These are phyloP conservation scores for Rubia yunnanensis DNA, from an alignment of 257 asterid genomes.

Conservation along the genomic window DNA sequence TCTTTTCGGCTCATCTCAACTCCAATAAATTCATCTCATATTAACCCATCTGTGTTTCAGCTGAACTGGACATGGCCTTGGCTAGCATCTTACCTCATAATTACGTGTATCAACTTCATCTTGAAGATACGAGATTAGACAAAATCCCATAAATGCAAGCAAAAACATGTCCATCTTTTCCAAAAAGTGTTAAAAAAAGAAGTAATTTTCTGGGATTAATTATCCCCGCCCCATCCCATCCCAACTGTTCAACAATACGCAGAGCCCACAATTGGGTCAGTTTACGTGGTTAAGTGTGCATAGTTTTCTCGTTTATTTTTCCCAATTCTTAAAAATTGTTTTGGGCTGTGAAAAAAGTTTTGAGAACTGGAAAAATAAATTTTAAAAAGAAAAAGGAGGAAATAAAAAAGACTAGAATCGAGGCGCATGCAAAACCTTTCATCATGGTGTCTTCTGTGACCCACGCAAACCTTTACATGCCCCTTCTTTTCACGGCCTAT, in stretches of 20 bases:
- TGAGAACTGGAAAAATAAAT: neutral
- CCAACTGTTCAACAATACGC: no score
- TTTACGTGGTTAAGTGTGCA: slow-evolving; percentile 10
- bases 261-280: neutral
- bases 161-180: neutral
- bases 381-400: neutral
- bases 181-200: neutral
- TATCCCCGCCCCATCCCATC: neutral
- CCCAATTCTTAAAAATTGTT: neutral
- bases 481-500: slow-evolving; percentile 21
- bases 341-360: neutral
- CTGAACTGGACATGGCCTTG: no score
- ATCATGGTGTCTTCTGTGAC: slow-evolving; percentile 56
- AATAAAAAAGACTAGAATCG: slow-evolving; percentile 29
- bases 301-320: neutral
- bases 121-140: neutral
- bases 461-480: slow-evolving; percentile 42
- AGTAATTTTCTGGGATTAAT: neutral
- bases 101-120: neutral
- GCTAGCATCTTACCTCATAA: neutral
- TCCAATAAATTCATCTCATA: no score
- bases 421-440: slow-evolving; percentile 65
- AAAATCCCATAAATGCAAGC: neutral
- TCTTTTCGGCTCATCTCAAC: no score
- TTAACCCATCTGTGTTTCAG: no score